phyloP scores from a whole-genome alignment of 192 early-diverging fungal genomes.

The Umbelopsis sp. region DNA sequence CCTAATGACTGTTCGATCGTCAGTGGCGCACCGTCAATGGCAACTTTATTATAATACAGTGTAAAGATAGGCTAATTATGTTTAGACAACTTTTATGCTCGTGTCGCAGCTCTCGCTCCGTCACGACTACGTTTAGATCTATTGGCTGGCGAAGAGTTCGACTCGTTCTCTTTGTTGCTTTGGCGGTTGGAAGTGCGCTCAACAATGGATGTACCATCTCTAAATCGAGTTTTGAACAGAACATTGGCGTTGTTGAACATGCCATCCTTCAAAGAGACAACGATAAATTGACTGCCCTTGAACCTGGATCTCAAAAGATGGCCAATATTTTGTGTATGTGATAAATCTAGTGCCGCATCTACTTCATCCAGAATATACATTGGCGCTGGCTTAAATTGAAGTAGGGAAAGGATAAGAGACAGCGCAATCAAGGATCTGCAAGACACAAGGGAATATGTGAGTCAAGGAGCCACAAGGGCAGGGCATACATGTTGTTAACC shows the following conservation, averaged over 20 bases:
- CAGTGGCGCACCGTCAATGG: no score
- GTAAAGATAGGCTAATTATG: background rate
- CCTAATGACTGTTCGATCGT: no score
- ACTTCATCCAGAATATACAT: slow-evolving; percentile 99
- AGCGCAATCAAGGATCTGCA: slow-evolving; percentile 91
- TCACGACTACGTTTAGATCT: background rate
- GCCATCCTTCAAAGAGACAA: slow-evolving; percentile 98
- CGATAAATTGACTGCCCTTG: slow-evolving; percentile 96
- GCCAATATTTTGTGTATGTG: slow-evolving; percentile 99
- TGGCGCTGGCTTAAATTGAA: slow-evolving; percentile 98
- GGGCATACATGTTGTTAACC: background rate
- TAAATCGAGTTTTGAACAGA: slow-evolving; percentile 90
- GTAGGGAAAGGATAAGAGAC: slow-evolving; percentile 91
- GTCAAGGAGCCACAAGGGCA: background rate
- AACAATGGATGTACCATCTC: slow-evolving; percentile 92
- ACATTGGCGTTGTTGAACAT: slow-evolving; percentile 99
- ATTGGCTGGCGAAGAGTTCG: background rate
- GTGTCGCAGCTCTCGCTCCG: background rate
- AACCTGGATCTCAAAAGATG: slow-evolving; percentile 90
- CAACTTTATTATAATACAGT: background rate
- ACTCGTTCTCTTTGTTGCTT: slow-evolving; percentile 12
- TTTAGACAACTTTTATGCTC: background rate
- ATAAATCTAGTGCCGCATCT: slow-evolving; percentile 95
- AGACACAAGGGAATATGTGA: slow-evolving; percentile 22
- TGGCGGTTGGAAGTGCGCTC: slow-evolving; percentile 46